Evolutionary conservation across 73 alveolate species (phyloP).

Genomic region (Tetrahymena thermophila): DNA sequence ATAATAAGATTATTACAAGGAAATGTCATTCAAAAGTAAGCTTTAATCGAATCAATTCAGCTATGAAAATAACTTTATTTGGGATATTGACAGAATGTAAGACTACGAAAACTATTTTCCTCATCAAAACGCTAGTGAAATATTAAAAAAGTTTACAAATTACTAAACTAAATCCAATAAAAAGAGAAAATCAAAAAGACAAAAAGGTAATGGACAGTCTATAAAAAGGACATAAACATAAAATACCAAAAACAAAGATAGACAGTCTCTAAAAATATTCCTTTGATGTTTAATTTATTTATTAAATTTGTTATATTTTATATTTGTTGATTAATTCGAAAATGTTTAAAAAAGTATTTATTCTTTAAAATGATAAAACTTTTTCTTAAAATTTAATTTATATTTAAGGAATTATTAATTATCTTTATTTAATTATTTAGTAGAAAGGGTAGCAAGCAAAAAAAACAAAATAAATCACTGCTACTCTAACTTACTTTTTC

Average conservation of each 20-base stretch:
- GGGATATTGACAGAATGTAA: background rate
- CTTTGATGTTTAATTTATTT: background rate
- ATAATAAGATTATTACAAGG: background rate
- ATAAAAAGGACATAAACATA: background rate
- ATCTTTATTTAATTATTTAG: too few species aligned
- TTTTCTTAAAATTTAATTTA: too few species aligned
- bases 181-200: background rate
- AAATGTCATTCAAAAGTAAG: background rate
- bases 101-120: background rate
- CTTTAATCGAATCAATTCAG: background rate
- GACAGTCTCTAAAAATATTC: background rate
- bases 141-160: background rate
- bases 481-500: too few species aligned
- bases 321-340: too few species aligned
- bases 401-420: too few species aligned
- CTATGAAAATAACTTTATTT: background rate
- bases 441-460: too few species aligned
- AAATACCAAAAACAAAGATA: background rate
- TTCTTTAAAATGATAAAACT: too few species aligned
- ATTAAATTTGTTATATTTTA: too few species aligned
- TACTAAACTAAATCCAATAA: background rate
- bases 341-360: too few species aligned
- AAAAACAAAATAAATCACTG: too few species aligned
- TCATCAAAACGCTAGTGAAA: background rate
- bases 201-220: background rate